Conservation (phyloP, 2,329 filamentous ascomycete genomes). For the Trichoderma aggressivum region DNA sequence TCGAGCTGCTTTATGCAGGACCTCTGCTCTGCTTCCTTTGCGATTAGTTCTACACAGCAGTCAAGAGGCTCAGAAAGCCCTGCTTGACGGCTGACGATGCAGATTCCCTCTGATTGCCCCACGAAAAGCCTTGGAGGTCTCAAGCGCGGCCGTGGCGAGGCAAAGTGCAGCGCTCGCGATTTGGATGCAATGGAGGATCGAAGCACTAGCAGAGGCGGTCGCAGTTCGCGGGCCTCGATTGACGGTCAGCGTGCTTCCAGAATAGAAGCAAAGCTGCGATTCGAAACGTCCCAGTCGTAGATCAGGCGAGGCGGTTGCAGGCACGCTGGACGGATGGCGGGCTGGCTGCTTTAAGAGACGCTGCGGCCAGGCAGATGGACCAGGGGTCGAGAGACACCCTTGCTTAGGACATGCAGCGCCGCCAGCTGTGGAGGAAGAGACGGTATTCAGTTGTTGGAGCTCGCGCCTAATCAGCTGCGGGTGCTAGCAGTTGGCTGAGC, state of each 20-base stretch:
- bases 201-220: conserved; percentile 22
- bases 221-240: conserved; percentile 22
- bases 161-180: conserved; percentile 10
- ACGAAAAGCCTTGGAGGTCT: conserved; percentile 14
- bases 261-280: conserved; percentile 23
- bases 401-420: conserved; percentile 10
- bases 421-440: background rate
- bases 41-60: background rate
- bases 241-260: conserved; percentile 26
- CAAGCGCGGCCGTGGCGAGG: conserved; percentile 12
- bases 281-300: conserved; percentile 21
- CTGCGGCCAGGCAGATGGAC: conserved; percentile 19
- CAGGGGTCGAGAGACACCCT: conserved; percentile 11
- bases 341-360: conserved; percentile 32
- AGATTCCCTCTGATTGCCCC: conserved; percentile 27
- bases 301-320: conserved; percentile 14
- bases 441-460: background rate
- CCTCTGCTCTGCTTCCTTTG: background rate
- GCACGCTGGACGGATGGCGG: conserved; percentile 16
- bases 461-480: conserved; percentile 7
- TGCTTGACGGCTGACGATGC: conserved; percentile 20
- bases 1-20: background rate
- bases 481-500: background rate
- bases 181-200: conserved; percentile 4
- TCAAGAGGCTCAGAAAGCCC: conserved; percentile 1